Evolutionary conservation across 2,329 filamentous ascomycete genomes (phyloP).

Genomic region (Thelonectria discophora): DNA sequence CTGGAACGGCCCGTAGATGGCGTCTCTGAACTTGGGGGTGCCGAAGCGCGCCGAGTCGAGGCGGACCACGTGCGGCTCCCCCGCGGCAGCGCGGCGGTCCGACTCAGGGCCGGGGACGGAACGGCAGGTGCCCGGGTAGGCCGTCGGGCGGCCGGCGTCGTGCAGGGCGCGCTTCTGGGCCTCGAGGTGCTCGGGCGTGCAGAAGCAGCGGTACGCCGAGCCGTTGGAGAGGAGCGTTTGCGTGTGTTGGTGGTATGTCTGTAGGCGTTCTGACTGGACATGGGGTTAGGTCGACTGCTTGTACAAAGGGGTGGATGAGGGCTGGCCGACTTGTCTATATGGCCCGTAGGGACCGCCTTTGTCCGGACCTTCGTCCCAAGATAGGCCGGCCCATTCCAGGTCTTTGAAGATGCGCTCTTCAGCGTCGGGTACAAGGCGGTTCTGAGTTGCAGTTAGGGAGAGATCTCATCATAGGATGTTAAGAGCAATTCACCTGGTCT

Average conservation of each 20-base stretch:
- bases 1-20: constrained; percentile 78
- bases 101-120: constrained; percentile 73
- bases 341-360: constrained; percentile 84
- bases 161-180: constrained; percentile 70
- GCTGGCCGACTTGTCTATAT: constrained; percentile 75
- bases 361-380: constrained; percentile 94
- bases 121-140: constrained; percentile 74
- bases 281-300: too few relatives aligned
- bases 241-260: constrained; percentile 76
- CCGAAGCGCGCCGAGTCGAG: constrained; percentile 67
- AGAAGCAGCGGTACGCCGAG: constrained; percentile 94
- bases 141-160: constrained; percentile 54
- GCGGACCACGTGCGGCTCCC: constrained; percentile 80
- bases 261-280: constrained; percentile 77
- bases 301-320: too few relatives aligned
- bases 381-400: constrained; percentile 85
- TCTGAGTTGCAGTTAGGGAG: constrained; percentile 43
- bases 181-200: constrained; percentile 75
- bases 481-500: constrained; percentile 71
- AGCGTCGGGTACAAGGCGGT: constrained; percentile 81
- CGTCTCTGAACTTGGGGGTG: constrained; percentile 74
- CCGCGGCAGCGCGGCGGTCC: constrained; percentile 71
- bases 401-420: constrained; percentile 82
- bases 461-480: neutral
- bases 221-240: constrained; percentile 73